Percentiles rank a stretch among this genome's conserved stretches.
Evolutionary conservation across 108 stramenopile species (phyloP).

Genomic region (Epithemia pelagica): DNA sequence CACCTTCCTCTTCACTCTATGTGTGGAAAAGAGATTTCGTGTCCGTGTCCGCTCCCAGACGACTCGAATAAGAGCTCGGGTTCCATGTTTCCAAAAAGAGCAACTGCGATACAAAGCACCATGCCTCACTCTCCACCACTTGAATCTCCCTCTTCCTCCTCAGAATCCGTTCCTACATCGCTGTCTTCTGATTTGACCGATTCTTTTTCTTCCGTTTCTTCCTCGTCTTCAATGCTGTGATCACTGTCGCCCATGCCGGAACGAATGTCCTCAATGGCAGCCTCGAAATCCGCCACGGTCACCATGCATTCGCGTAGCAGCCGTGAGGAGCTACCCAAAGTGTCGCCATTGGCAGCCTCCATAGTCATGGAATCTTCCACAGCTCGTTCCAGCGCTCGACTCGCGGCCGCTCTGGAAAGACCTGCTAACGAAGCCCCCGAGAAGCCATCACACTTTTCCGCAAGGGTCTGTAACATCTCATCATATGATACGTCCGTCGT

Average conservation of each 20-base stretch:
- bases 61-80: too few relatives aligned
- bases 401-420: constrained; percentile 74
- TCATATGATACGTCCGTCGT: constrained; percentile 30
- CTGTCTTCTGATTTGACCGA: too few relatives aligned
- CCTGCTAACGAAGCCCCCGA: constrained; percentile 76
- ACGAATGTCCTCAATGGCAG: constrained; percentile 57
- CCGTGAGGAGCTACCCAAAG: not conserved
- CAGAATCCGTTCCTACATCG: too few relatives aligned
- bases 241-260: constrained; percentile 27
- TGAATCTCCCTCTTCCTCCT: too few relatives aligned
- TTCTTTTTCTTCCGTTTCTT: too few relatives aligned
- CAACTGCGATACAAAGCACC: too few relatives aligned
- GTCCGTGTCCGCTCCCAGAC: too few relatives aligned
- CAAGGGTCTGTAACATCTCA: constrained; percentile 51
- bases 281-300: constrained; percentile 54
- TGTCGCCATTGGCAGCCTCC: not conserved
- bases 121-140: too few relatives aligned
- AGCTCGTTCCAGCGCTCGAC: constrained; percentile 65
- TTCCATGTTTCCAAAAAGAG: too few relatives aligned
- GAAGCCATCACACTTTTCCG: constrained; percentile 63
- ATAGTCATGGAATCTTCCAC: constrained; percentile 41
- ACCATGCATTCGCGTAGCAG: constrained; percentile 46
- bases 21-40: too few relatives aligned
- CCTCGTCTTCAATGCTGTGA: constrained; percentile 17
- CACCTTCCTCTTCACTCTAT: too few relatives aligned